Evolutionary conservation across 345 rosid species (phyloP).

Genomic region (Cardamine chenopodiifolia): DNA sequence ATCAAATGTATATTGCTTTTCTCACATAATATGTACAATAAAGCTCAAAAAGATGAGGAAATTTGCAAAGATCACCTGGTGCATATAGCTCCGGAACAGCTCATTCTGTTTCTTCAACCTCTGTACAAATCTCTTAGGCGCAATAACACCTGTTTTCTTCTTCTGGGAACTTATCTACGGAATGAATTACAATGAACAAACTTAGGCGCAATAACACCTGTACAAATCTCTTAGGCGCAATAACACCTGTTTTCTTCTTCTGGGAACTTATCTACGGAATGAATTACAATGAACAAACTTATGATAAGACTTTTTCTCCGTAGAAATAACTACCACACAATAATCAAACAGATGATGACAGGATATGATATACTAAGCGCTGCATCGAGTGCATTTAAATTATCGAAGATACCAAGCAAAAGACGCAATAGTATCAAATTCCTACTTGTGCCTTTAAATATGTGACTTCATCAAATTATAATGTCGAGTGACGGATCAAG

Average conservation of each 20-base stretch:
- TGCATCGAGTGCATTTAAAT: conserved; percentile 2
- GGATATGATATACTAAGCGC: background rate
- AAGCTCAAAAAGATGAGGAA: background rate
- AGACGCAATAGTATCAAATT: background rate
- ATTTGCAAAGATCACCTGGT: conserved; percentile 61
- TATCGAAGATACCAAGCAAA: background rate
- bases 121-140: conserved; percentile 97
- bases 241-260: conserved; percentile 99
- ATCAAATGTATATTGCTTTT: background rate
- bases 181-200: background rate
- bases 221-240: conserved; percentile 97
- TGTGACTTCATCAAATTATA: background rate
- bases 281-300: background rate
- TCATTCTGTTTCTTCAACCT: conserved; percentile 99
- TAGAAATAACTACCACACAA: background rate
- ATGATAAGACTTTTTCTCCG: background rate
- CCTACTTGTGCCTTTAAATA: background rate
- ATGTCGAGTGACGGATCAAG: background rate
- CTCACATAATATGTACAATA: background rate
- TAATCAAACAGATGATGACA: background rate
- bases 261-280: conserved; percentile 80
- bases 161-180: conserved; percentile 91
- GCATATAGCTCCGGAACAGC: conserved; percentile 99
- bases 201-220: no score
- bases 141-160: conserved; percentile 99